A percentile compares a stretch with the other conserved stretches of the same genome.
These are phyloP conservation scores for Suillus americanus DNA, from an alignment of 768 basidiomycete species.

Conservation along the genomic window DNA sequence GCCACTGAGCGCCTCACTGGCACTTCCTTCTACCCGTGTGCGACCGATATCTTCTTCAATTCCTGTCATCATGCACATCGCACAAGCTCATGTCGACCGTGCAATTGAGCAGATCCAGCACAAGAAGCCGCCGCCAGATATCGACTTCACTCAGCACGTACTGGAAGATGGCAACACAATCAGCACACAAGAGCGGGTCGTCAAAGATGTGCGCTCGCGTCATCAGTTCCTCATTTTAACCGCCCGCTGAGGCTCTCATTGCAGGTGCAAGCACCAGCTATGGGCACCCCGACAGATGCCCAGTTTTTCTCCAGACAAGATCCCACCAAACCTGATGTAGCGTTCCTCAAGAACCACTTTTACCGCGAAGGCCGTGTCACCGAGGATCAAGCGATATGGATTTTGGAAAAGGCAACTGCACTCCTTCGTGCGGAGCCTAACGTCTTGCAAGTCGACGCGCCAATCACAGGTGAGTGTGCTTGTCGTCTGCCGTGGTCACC, in stretches of 20 bases:
- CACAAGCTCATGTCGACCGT: constrained; percentile 35
- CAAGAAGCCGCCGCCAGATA: constrained; percentile 51
- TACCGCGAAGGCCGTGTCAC: constrained; percentile 93
- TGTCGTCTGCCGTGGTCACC: neutral
- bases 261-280: constrained; percentile 97
- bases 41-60: constrained; percentile 9
- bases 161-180: constrained; percentile 91
- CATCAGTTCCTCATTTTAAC: constrained; percentile 9
- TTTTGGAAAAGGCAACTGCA: constrained; percentile 85
- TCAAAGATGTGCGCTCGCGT: constrained; percentile 78
- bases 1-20: constrained; percentile 8
- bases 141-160: constrained; percentile 91
- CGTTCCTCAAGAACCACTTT: constrained; percentile 98
- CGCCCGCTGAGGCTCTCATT: neutral
- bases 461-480: constrained; percentile 77
- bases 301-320: constrained; percentile 90
- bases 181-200: constrained; percentile 91
- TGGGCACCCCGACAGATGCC: constrained; percentile 85
- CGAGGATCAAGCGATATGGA: constrained; percentile 94
- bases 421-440: constrained; percentile 84
- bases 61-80: constrained; percentile 29
- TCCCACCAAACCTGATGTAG: constrained; percentile 89
- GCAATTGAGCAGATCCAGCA: constrained; percentile 39
- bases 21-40: constrained; percentile 7
- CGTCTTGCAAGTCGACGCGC: constrained; percentile 91